Base-by-base conservation (phyloP, 2,329 filamentous ascomycete species). In the Epichloe aotearoae region DNA sequence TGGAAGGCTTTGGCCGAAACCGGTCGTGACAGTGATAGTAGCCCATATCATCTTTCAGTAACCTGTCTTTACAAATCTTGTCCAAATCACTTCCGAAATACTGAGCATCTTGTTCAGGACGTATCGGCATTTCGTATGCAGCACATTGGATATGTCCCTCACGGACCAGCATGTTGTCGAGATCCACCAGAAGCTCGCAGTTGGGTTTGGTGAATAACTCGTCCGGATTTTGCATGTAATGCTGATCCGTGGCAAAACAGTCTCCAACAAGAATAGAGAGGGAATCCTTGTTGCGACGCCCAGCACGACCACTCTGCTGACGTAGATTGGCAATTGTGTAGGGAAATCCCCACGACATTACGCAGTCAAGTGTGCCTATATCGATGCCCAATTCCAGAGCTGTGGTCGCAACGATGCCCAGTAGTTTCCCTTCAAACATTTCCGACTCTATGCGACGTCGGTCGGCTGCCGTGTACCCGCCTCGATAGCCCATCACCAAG, bases 61-160 rank as follows among this genome's bases (percentile, higher is more conserved):
- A 74, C 14, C 89, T 78, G 53, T 90, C 84, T 39, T 76, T 70
- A 47, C 87, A 88, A 20, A 96, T 79, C 42, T 81, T 76, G 0
- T 73, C 66, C 2, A 97, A 73, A 51, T 86, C 81, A 11, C 79
- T 71, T 3, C 88, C 87, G 62, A 98, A 95, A 64, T 94, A 98
- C 19, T 72, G 63, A 2, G 71, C 70, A 63, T 98, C 93, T 55
- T 86, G 79, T 23, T 77, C 76, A 0, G 88, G 79, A n/a, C 79
- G 78, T 52, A 98, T 87, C 0, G 93, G 91, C 83, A 96, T 90
- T 63, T 98, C 93, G 60, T 87, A 86, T 2, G 93, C 93, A 1
- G 93, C 93, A 61, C 93, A 98, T 66, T 98, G 93, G 6, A 98
- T 75, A 61, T 98, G 93, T 0, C 90, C 91, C 71, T 97, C 93